These are phyloP conservation scores for Talaromyces thailandensis DNA, from an alignment of 495 filamentous ascomycete genomes.

Conservation along the genomic window DNA sequence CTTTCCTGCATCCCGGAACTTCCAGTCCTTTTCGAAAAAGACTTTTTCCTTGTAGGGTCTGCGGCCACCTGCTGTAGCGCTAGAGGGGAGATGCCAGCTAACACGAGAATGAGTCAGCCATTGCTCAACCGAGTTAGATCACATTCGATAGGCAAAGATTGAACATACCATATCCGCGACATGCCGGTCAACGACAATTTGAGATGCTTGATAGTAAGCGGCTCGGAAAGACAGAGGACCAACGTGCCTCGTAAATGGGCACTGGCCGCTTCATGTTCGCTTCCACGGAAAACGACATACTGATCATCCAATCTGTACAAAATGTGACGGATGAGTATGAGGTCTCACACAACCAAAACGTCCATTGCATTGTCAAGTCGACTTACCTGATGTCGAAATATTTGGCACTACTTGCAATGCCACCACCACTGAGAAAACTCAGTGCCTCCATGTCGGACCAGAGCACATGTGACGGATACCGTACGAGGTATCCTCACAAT, in stretches of 20 bases:
- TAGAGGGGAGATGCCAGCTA: conserved; percentile 40
- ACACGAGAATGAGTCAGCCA: background rate
- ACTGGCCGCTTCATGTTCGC: conserved; percentile 64
- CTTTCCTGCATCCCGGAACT: conserved; percentile 40
- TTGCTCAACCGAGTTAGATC: background rate
- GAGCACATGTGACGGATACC: background rate
- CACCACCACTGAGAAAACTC: conserved; percentile 40
- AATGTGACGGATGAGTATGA: background rate
- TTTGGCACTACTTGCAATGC: conserved; percentile 41
- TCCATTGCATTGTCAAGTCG: background rate
- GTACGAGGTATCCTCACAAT: background rate
- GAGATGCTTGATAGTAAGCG: conserved; percentile 62
- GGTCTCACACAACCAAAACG: background rate
- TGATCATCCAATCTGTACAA: conserved; percentile 63
- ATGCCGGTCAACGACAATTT: conserved; percentile 63
- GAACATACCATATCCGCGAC: conserved; percentile 55
- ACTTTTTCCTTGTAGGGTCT: conserved; percentile 44
- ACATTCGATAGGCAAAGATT: background rate
- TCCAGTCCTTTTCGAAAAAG: conserved; percentile 48
- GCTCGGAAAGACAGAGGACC: conserved; percentile 62
- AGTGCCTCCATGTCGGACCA: conserved; percentile 33
- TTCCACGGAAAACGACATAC: conserved; percentile 70
- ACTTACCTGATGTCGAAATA: conserved; percentile 49
- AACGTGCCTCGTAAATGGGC: conserved; percentile 66
- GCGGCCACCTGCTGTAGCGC: conserved; percentile 30